Evolutionary conservation across 352 stramenopile genomes (phyloP).

Genomic region (Pythium phragmiticola): DNA sequence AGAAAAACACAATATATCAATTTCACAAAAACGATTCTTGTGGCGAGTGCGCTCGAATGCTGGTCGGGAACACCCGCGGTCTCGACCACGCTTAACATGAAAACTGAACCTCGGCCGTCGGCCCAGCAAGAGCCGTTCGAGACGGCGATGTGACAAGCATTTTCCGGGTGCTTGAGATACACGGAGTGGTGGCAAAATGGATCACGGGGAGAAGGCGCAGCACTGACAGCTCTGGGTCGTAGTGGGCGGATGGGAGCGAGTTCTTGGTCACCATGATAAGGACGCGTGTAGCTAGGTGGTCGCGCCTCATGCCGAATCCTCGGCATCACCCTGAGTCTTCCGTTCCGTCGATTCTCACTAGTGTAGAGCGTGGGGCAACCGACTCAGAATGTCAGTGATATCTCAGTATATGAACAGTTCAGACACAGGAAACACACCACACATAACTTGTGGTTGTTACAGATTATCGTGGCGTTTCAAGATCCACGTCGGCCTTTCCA

Average conservation of each 20-base stretch:
- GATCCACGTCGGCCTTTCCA: background rate
- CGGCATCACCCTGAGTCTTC: background rate
- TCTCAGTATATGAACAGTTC: background rate
- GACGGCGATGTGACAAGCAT: slow-evolving; percentile 24
- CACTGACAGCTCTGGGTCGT: background rate
- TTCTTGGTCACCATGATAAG: slow-evolving; percentile 10
- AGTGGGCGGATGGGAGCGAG: slow-evolving; percentile 7
- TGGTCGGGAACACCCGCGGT: slow-evolving; percentile 16
- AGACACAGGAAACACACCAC: background rate
- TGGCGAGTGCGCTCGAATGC: slow-evolving; percentile 23
- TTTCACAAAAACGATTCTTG: background rate
- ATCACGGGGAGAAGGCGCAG: too few relatives aligned
- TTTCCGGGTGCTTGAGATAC: background rate
- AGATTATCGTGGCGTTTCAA: background rate
- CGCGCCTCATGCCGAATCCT: too few relatives aligned
- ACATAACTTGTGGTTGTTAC: background rate
- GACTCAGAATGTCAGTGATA: too few relatives aligned
- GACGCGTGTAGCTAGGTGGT: background rate
- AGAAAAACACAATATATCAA: slow-evolving; percentile 8
- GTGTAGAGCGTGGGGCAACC: too few relatives aligned
- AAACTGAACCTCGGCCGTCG: slow-evolving; percentile 20
- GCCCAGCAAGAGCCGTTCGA: slow-evolving; percentile 31
- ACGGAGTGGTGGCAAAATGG: background rate
- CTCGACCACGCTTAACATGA: slow-evolving; percentile 18
- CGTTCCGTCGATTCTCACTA: background rate